These are phyloP conservation scores for Boletus vermiculosoides DNA, from an alignment of 768 basidiomycete species.

Conservation along the genomic window DNA sequence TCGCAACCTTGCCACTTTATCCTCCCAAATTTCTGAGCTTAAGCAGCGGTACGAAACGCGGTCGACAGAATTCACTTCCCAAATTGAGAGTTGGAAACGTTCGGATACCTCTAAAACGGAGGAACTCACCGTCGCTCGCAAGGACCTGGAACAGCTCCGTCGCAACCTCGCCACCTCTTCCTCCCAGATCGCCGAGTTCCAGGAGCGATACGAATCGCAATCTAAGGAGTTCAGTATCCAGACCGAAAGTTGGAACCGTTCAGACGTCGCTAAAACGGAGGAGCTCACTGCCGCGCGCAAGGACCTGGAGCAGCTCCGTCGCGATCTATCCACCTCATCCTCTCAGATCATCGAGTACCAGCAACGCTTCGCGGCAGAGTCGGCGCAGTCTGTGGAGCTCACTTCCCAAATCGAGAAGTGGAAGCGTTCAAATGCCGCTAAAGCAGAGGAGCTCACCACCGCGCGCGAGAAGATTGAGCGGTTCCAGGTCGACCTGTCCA, in stretches of 20 bases:
- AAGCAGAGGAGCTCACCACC: not conserved
- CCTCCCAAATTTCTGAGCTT: not conserved
- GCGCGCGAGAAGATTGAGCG: not conserved
- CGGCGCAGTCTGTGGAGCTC: not conserved
- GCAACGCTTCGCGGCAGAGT: not conserved
- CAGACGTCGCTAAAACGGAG: not conserved
- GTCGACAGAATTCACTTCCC: too few species aligned
- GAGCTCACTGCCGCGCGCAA: not conserved
- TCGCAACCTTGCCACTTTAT: not conserved
- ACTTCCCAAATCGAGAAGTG: not conserved
- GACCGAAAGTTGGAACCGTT: not conserved
- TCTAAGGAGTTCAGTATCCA: not conserved
- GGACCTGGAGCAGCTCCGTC: constrained; percentile 3
- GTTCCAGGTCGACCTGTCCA: not conserved
- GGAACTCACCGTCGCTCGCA: not conserved
- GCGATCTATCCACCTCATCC: not conserved
- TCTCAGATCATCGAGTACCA: not conserved
- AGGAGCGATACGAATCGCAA: not conserved
- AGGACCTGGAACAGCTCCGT: not conserved
- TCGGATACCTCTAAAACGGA: not conserved
- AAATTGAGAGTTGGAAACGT: not conserved
- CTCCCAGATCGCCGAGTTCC: not conserved
- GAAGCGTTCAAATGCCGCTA: not conserved
- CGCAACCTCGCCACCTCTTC: not conserved
- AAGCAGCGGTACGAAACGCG: not conserved